Base-by-base conservation (phyloP, 805 yeast species). In the Lipomyces yamadae region DNA sequence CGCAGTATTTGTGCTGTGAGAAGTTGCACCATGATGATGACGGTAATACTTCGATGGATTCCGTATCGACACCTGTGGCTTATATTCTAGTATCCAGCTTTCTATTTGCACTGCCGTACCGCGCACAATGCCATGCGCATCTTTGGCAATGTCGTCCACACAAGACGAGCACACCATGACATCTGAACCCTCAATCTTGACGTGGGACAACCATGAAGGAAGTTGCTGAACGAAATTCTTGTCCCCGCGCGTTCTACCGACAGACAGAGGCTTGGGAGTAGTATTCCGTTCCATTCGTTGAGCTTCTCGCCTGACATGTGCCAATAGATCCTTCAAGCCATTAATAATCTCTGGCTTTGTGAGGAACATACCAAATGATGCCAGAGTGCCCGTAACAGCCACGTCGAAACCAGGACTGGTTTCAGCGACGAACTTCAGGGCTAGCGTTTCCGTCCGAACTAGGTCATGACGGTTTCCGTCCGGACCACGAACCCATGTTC, bases 151-250 rank as follows among this genome's bases (percentile, higher is more conserved):
- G 13, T 48, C 53, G 35, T 68, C 71, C 2, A 11, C 52, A n/a
- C 65, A 69, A 7, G 71, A 65, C 3, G 69, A 57, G 30, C 67
- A 56, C 24, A 67, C 11, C 55, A 63, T 53, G 15, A 68, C 67
- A 56, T 76, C 76, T 15, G 70, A 68, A n/a, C 75, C 70, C 59
- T 73, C 77, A 52, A 76, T 53, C 58, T 75, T 73, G 33, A 74
- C 48, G 18, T 66, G 67, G 2, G 76, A 66, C 3, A 76, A 65
- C 78, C 78, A 76, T 1, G 70, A 52, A 1, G 78, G 78, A 15
- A 67, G n/a, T 15, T 32, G 56, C 7, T 58, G 60, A 50, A 66
- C n/a, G n/a, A 39, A 52, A 59, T 63, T 71, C 30, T 2, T 45
- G n/a, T 54, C 37, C 6, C 18, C 11, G 1, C 18, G 33, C 15